Evolutionary conservation across 192 early-diverging fungal genomes (phyloP), one percentile per base, ranked within the genome.

Genomic region (Kappamyces sp.): DNA sequence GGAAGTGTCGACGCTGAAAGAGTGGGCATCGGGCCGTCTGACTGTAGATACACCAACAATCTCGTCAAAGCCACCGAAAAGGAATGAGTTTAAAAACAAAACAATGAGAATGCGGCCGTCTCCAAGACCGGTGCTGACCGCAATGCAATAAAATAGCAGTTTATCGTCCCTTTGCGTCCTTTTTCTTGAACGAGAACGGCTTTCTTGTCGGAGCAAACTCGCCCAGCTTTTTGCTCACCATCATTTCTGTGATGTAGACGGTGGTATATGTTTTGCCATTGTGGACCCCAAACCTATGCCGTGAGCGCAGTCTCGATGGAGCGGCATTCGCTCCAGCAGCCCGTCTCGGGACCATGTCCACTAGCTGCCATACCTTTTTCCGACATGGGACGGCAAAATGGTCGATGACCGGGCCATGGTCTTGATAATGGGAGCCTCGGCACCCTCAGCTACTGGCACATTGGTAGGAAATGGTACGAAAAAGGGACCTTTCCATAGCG

Each of bases 151-250:
- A 23, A 23, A 23, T 23, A 23, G 23, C 23, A 23, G 23, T 23
- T 23, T 23, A 23, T 23, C 23, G 23, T 23, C 23, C 23, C 23
- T 23, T 23, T 23, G 23, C 23, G 23, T 53, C 46, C 55, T 47
- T 57, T 38, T 64, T 89, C 51, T 42, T 68, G 51, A 69, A 97
- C 9, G 72, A 67, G 65, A 93, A 92, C 58, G 79, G 66, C 73
- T 94, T 91, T 62, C 90, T 77, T 8, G 94, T 95, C 37, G 86
- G 84, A 5, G 91, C 84, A 57, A 97, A 97, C 74, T 97, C 94
- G 58, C 94, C 94, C 23, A 97, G 74, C 68, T 94, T 95, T 69
- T 86, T 86, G 9, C 90, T 90, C 59, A 97, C 85, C 92, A 95
- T 97, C 51, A 91, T 86, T 74, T 95, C 92, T 3, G 82, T 89